A percentile compares a stretch with the other conserved stretches of the same genome.
These are phyloP conservation scores for Waitea zeae DNA, from an alignment of 1,284 basidiomycete genomes.

Conservation along the genomic window DNA sequence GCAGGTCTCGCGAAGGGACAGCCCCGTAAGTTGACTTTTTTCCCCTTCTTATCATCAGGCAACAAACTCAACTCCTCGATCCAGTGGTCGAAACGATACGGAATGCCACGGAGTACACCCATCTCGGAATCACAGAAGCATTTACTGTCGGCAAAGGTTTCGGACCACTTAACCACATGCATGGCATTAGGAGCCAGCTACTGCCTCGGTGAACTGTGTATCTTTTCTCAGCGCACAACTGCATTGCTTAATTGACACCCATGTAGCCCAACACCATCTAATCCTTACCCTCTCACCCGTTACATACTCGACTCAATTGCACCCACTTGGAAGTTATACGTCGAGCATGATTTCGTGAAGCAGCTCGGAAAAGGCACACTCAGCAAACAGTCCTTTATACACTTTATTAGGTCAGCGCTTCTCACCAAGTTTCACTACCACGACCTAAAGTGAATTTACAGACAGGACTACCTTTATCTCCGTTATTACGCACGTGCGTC, in stretches of 20 bases:
- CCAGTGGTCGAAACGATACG: slow-evolving; percentile 41
- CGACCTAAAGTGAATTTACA: slow-evolving; percentile 11
- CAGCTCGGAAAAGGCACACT: slow-evolving; percentile 62
- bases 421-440: not conserved
- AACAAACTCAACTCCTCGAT: not conserved
- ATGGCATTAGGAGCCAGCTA: slow-evolving; percentile 30
- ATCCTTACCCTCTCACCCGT: slow-evolving; percentile 57
- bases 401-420: slow-evolving; percentile 66
- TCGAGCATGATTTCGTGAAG: slow-evolving; percentile 72
- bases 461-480: slow-evolving; percentile 65
- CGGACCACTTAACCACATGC: slow-evolving; percentile 82
- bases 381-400: slow-evolving; percentile 47
- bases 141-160: slow-evolving; percentile 58
- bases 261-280: slow-evolving; percentile 33
- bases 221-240: not conserved
- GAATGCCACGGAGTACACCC: slow-evolving; percentile 54
- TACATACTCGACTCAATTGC: slow-evolving; percentile 44
- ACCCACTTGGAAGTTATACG: slow-evolving; percentile 55
- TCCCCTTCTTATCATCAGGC: slow-evolving; percentile 1
- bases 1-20: slow-evolving; percentile 42
- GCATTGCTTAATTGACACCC: no score
- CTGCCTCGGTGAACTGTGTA: no score
- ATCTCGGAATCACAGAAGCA: slow-evolving; percentile 63
- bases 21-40: slow-evolving; percentile 20
- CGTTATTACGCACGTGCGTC: slow-evolving; percentile 68